Conservation (phyloP, 805 yeast species). For the Metschnikowia amazonensis region DNA sequence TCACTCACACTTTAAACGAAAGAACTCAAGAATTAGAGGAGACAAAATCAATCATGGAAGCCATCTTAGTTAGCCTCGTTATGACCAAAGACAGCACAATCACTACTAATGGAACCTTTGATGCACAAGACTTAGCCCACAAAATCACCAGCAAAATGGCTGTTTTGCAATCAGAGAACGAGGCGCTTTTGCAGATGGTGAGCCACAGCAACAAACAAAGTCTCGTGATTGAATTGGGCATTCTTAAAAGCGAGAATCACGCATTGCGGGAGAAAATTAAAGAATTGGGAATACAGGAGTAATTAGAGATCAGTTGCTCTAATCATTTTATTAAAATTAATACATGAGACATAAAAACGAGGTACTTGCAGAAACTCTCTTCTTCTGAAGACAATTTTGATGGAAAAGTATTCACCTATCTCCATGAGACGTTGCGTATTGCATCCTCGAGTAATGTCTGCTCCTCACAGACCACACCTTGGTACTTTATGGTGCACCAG, state of each 20-base stretch:
- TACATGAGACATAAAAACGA: background rate
- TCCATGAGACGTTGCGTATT: too few species aligned
- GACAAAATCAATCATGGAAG: slow-evolving; percentile 60
- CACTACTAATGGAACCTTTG: slow-evolving; percentile 59
- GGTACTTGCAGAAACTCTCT: background rate
- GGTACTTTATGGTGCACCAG: too few species aligned
- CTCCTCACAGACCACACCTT: too few species aligned
- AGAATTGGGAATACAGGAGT: slow-evolving; percentile 6
- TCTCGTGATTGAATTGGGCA: slow-evolving; percentile 61
- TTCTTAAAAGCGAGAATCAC: slow-evolving; percentile 44
- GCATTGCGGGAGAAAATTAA: slow-evolving; percentile 15
- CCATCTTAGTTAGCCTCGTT: slow-evolving; percentile 38
- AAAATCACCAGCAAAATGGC: slow-evolving; percentile 61
- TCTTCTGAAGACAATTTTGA: too few species aligned
- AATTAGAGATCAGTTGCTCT: background rate
- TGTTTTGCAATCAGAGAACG: slow-evolving; percentile 63
- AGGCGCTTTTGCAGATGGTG: slow-evolving; percentile 62
- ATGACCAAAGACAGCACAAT: slow-evolving; percentile 23
- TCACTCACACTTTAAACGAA: slow-evolving; percentile 46
- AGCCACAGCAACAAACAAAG: slow-evolving; percentile 77
- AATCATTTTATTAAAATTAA: background rate
- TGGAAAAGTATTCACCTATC: too few species aligned
- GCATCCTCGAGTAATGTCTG: too few species aligned
- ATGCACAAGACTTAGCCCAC: slow-evolving; percentile 72
- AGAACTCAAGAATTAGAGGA: slow-evolving; percentile 50